These are phyloP conservation scores for Fusarium irregulare DNA, from an alignment of 2,329 filamentous ascomycete species.

Conservation along the genomic window DNA sequence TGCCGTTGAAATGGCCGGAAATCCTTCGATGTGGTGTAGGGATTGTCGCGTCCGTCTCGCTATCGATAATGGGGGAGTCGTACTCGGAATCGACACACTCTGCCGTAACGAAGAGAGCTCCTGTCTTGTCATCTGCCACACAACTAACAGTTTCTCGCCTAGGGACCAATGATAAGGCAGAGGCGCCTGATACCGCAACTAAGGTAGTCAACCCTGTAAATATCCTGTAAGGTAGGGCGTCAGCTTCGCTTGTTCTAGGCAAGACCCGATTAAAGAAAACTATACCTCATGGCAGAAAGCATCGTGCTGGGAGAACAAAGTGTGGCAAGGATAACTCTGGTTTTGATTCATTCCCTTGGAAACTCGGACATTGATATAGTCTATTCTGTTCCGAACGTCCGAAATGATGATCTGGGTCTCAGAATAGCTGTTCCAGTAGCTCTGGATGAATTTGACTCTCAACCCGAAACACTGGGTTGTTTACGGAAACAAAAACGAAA, in stretches of 20 bases:
- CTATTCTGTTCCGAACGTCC: too few species aligned
- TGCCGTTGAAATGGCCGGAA: constrained; percentile 33
- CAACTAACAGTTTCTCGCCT: not conserved
- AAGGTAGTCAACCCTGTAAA: not conserved
- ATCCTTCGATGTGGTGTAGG: constrained; percentile 30
- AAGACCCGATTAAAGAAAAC: too few species aligned
- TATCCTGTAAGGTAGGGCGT: not conserved
- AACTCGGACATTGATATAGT: too few species aligned
- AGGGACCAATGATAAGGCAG: not conserved
- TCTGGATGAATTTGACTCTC: rapidly evolving
- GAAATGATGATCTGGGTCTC: not conserved
- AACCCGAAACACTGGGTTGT: not conserved
- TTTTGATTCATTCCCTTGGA: too few species aligned
- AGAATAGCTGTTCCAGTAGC: not conserved
- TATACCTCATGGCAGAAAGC: not conserved
- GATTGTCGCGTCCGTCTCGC: constrained; percentile 1
- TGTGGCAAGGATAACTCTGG: too few species aligned
- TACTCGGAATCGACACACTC: constrained; percentile 31
- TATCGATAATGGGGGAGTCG: constrained; percentile 16
- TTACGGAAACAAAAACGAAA: not conserved
- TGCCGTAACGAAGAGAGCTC: not conserved
- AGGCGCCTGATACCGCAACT: not conserved
- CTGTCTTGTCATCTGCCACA: not conserved
- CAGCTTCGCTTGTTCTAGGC: not conserved
- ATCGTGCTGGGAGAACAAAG: not conserved